These are phyloP conservation scores for Aspergillus fischeri DNA, from an alignment of 2,329 filamentous ascomycete species.

Conservation along the genomic window DNA sequence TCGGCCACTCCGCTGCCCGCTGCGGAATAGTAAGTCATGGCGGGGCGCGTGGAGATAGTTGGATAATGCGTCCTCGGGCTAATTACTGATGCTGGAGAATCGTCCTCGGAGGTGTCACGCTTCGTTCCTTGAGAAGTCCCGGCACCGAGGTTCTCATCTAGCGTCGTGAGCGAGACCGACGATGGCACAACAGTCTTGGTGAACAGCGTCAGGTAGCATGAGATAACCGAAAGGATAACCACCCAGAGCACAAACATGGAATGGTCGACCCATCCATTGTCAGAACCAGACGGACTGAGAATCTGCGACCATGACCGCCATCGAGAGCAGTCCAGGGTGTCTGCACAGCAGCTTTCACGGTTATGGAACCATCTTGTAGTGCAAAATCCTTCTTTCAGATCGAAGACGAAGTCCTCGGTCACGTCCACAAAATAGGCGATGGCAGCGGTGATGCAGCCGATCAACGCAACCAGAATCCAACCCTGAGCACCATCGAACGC, in stretches of 20 bases:
- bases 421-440: constrained; percentile 88
- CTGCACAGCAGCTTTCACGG: constrained; percentile 63
- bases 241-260: constrained; percentile 69
- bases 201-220: constrained; percentile 75
- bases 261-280: constrained; percentile 67
- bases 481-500: constrained; percentile 85
- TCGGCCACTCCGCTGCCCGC: constrained; percentile 95
- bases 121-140: constrained; percentile 45
- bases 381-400: constrained; percentile 89
- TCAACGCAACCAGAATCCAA: constrained; percentile 88
- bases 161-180: constrained; percentile 75
- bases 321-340: constrained; percentile 51
- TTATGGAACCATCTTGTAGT: constrained; percentile 65
- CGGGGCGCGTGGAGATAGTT: constrained; percentile 45
- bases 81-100: constrained; percentile 37
- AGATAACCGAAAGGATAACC: constrained; percentile 62
- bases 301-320: constrained; percentile 65
- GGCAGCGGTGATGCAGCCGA: constrained; percentile 78
- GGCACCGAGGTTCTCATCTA: constrained; percentile 89
- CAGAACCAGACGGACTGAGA: constrained; percentile 48
- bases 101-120: constrained; percentile 43
- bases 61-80: constrained; percentile 37
- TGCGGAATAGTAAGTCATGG: constrained; percentile 93
- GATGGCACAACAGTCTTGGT: constrained; percentile 96
- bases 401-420: constrained; percentile 78